Base-by-base conservation (phyloP, 192 early-diverging fungal species). In the Phlyctochytrium bullatum region DNA sequence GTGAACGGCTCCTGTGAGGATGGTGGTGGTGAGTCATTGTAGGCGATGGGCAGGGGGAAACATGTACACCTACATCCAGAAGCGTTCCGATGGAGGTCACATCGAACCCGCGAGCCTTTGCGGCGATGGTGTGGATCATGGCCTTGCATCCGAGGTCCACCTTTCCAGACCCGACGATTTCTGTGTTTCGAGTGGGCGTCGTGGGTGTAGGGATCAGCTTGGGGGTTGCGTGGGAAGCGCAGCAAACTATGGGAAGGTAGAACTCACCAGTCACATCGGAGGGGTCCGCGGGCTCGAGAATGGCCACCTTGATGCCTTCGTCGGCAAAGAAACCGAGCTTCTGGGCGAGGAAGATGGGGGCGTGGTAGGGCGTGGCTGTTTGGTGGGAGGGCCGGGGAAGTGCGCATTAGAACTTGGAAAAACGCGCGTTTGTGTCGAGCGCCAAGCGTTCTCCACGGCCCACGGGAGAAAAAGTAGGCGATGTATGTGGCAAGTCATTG, bases 121-220 rank as follows among this genome's bases (percentile, higher is more conserved):
- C 86, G 23, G 86, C 86, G 51, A 88, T 88, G 31, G 86, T 88
- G 64, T 88, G 86, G 68, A 88, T 87, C 85, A 88, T 88, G 33
- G 86, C 86, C 68, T 88, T 88, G 69, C 80, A 83, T 20, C 83
- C 86, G 31, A 88, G 67, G 27, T 88, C 86, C 10, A 79, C 74
- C 66, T 83, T 85, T 17, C 86, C 86, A 31, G 52, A 51, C 20
- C 86, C 86, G 52, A 86, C 86, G 61, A 88, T 81, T 35, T 75
- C 65, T 59, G 34, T 47, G n/a, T n/a, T n/a, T n/a, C n/a, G n/a
- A n/a, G n/a, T 12, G 29, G 29, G 12, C 12, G 25, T 12, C 12
- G 57, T 12, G n/a, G 12, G 24, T 12, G 25, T 27, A 57, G 28
- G 32, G 17, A 65, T 66, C 63, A 65, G 47, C n/a, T 12, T 12